Evolutionary conservation across 129 eudicot species (phyloP), one percentile per base, ranked within the genome.

Genomic region (Centaurea solstitialis): DNA sequence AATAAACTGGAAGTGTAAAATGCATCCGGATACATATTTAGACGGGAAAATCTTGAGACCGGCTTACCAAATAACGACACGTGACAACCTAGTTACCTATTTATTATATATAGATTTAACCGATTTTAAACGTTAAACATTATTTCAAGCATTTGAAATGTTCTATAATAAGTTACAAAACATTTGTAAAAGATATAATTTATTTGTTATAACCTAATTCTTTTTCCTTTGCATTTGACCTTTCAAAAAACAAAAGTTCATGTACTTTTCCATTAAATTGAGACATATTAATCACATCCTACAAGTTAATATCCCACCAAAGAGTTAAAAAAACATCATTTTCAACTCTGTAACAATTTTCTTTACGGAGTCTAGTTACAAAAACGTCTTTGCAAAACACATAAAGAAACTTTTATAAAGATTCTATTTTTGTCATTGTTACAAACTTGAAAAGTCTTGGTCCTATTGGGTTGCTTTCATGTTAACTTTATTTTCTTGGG

Each of bases 401-500:
- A 53, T 5, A 12, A 50, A 13, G 18, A 50, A 26, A 26, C n/a
- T n/a, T 26, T 26, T 26, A 15, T 5, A 50, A 50, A 50, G 61
- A 50, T 9, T 53, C 17, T 17, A 2, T 5, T 53, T 57, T 0
- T 5, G 21, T 57, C 1, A 8, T 57, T 57, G 17, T n/a, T 57
- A 5, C 22, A 8, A 57, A 57, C 5, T 21, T 21, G 23, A 57
- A 57, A 57, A 57, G 22, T 57, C 22, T 57, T 57, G 65, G 22
- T 57, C 22, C 65, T 57, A 57, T n/a, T 21, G 65, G 22, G 65
- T 57, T n/a, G 20, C 22, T 57, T 57, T 57, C 22, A 3, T 5
- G 5, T 18, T 9, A 76, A 20, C 68, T 82, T 78, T 82, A 82
- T 82, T 59, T 70, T 77, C 57, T 82, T 76, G 82, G 78, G 78